Conservation (phyloP, 148 eudicot species). For the Pharnaceum exiguum region DNA sequence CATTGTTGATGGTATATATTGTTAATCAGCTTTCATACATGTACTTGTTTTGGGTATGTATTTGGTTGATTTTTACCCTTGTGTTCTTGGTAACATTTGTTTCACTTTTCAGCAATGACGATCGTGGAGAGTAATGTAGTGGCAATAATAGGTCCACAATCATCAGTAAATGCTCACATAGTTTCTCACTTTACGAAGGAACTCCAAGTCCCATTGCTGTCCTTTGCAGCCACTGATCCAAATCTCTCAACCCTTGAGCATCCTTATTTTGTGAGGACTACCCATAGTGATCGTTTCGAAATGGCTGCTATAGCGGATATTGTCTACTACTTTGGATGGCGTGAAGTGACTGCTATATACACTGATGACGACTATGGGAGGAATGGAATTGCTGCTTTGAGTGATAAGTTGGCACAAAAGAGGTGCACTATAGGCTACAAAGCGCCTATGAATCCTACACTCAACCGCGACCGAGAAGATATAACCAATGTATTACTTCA, state of each 20-base stretch:
- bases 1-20: conserved; percentile 37
- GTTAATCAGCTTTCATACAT: neutral
- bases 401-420: conserved; percentile 36
- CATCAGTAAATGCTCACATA: conserved; percentile 51
- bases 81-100: neutral
- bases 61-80: neutral
- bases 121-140: conserved; percentile 52
- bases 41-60: neutral
- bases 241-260: conserved; percentile 46
- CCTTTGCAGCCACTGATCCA: conserved; percentile 65
- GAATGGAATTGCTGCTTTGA: conserved; percentile 49
- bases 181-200: conserved; percentile 42
- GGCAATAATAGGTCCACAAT: conserved; percentile 71
- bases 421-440: conserved; percentile 41
- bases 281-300: conserved; percentile 47
- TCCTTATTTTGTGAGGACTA: conserved; percentile 47
- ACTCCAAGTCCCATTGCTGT: conserved; percentile 59
- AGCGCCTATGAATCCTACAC: conserved; percentile 34
- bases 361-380: conserved; percentile 63
- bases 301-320: conserved; percentile 66
- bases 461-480: conserved; percentile 29
- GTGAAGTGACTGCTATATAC: conserved; percentile 46
- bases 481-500: conserved; percentile 34
- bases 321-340: conserved; percentile 48
- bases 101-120: conserved; percentile 56